phyloP scores from a whole-genome alignment of 2,329 filamentous ascomycete genomes.

The Curvularia spicifera region DNA sequence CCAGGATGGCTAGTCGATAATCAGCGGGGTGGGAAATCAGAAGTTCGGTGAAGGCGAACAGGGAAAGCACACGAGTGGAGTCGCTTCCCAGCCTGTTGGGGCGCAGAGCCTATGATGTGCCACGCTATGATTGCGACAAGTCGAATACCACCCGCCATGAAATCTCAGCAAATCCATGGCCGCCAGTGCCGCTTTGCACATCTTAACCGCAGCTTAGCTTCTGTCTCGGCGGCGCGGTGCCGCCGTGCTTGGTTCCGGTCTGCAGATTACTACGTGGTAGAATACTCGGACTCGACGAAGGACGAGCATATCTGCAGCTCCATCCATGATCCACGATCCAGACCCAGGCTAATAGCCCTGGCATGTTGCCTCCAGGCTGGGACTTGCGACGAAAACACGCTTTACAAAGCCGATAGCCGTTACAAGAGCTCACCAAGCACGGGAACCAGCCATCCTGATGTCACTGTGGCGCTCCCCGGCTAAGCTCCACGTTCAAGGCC shows the following conservation, averaged over 20 bases:
- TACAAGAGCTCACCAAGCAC: not conserved
- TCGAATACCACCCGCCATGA: conserved; percentile 15
- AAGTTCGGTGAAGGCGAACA: conserved; percentile 25
- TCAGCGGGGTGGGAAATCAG: conserved; percentile 25
- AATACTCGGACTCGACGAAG: not conserved
- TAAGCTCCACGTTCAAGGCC: conserved; percentile 14
- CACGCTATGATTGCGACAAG: conserved; percentile 26
- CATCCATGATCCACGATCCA: not conserved
- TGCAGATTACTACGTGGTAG: not conserved
- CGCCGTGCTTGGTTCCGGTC: not conserved
- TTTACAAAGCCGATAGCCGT: conserved; percentile 3
- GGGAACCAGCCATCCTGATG: conserved; percentile 9
- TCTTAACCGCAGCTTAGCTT: conserved; percentile 5
- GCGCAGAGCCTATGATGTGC: conserved; percentile 25
- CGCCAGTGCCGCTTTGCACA: conserved; percentile 14
- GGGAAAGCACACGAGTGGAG: conserved; percentile 15
- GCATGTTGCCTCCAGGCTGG: not conserved
- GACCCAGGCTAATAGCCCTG: not conserved
- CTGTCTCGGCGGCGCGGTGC: conserved; percentile 15
- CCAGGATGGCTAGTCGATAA: conserved; percentile 15
- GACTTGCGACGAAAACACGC: not conserved
- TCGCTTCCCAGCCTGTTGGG: conserved; percentile 14
- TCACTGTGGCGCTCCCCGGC: conserved; percentile 15
- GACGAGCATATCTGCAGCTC: not conserved
- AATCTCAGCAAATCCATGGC: conserved; percentile 22